Conservation (phyloP, 768 basidiomycete genomes). For the Agrocybe chaxingu region DNA sequence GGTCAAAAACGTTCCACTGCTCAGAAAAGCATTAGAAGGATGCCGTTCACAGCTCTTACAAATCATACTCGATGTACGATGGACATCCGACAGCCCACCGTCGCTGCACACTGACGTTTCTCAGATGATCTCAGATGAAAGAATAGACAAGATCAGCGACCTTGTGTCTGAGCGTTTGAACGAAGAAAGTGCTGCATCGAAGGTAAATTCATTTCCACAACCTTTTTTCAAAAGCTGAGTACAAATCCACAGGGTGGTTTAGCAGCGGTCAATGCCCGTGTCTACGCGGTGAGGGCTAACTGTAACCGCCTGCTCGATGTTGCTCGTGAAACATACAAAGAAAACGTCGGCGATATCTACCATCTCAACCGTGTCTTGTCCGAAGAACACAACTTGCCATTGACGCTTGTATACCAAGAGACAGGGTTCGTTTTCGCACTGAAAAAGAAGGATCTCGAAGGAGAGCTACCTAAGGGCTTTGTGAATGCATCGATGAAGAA, state of each 20-base stretch:
- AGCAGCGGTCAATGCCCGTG: conserved; percentile 69
- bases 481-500: conserved; percentile 65
- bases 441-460: conserved; percentile 64
- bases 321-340: conserved; percentile 91
- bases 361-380: conserved; percentile 57
- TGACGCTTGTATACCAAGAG: conserved; percentile 69
- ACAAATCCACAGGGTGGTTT: conserved; percentile 56
- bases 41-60: conserved; percentile 57
- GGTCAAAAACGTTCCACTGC: conserved; percentile 60
- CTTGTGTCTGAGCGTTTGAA: conserved; percentile 66
- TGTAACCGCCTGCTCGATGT: conserved; percentile 86
- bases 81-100: neutral
- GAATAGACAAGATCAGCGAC: conserved; percentile 59
- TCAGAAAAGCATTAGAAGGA: conserved; percentile 60
- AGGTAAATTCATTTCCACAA: conserved; percentile 36
- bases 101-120: neutral
- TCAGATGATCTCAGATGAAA: conserved; percentile 74
- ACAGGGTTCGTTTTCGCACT: conserved; percentile 71
- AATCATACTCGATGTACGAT: conserved; percentile 56
- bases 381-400: conserved; percentile 60
- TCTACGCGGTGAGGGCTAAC: conserved; percentile 90
- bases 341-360: conserved; percentile 88
- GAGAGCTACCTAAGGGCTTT: conserved; percentile 67
- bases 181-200: conserved; percentile 59
- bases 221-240: neutral